Conservation (phyloP, 116 monocot genomes). For the Phalaenopsis hybrid region DNA sequence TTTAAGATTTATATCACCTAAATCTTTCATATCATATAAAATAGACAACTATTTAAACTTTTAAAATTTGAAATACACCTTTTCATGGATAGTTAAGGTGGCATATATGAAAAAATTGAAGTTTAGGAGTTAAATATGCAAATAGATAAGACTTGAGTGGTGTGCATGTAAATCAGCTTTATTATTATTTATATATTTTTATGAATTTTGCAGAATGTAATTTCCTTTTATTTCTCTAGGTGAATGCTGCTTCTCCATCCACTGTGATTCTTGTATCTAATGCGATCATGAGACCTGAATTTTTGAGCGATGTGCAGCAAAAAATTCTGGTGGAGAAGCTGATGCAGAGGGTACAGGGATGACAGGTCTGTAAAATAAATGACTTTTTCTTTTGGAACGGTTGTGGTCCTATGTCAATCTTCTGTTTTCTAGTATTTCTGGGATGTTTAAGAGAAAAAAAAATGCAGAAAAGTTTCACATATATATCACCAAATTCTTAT, state of each 20-base stretch:
- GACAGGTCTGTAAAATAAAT: neutral
- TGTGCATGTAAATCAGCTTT: too few relatives aligned
- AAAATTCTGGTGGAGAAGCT: constrained; percentile 85
- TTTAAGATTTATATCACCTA: neutral
- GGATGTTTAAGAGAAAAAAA: neutral
- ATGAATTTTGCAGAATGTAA: too few relatives aligned
- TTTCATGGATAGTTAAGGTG: too few relatives aligned
- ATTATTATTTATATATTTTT: too few relatives aligned
- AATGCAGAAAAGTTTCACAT: too few relatives aligned
- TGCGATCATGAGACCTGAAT: constrained; percentile 78
- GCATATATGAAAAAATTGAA: too few relatives aligned
- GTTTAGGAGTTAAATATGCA: too few relatives aligned
- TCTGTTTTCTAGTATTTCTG: neutral
- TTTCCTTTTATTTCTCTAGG: constrained; percentile 26
- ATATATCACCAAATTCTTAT: too few relatives aligned
- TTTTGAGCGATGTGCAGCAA: constrained; percentile 58
- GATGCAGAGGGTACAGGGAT: constrained; percentile 41
- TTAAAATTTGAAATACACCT: too few relatives aligned
- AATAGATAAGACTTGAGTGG: too few relatives aligned
- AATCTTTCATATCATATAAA: too few relatives aligned
- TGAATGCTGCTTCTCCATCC: constrained; percentile 66
- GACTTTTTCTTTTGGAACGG: neutral
- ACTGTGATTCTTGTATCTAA: constrained; percentile 62
- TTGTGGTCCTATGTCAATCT: neutral
- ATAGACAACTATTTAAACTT: too few relatives aligned